Evolutionary conservation across 371 early-diverging fungal genomes (phyloP).

Genomic region (Mucor mucedo): DNA sequence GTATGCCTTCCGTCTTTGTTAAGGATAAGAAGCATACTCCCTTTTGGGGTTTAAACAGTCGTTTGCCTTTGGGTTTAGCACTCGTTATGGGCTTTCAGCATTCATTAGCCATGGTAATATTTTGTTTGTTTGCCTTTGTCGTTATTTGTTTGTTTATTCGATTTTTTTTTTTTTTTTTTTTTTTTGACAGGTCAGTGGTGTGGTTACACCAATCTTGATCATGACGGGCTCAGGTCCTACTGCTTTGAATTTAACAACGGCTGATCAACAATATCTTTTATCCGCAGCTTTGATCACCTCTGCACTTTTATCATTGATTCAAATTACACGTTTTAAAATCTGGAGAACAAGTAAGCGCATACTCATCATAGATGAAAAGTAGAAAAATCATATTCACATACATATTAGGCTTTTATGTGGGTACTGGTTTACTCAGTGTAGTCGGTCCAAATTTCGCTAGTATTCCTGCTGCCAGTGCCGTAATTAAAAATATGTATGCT

Average conservation of each 20-base stretch:
- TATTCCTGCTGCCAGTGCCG: constrained; percentile 49
- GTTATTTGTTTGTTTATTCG: not conserved
- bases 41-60: constrained; percentile 65
- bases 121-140: not conserved
- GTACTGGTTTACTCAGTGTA: constrained; percentile 63
- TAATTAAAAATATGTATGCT: constrained; percentile 46
- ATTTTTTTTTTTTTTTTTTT: constrained; percentile 4
- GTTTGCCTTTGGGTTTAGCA: constrained; percentile 58
- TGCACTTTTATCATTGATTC: constrained; percentile 58
- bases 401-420: constrained; percentile 47
- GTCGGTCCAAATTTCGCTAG: constrained; percentile 64
- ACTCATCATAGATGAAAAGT: not conserved
- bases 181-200: constrained; percentile 60
- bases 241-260: constrained; percentile 52
- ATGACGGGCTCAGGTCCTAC: constrained; percentile 57
- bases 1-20: constrained; percentile 49
- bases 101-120: constrained; percentile 48
- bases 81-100: constrained; percentile 69
- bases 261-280: constrained; percentile 57
- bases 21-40: constrained; percentile 50
- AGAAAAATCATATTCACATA: too few relatives aligned
- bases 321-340: constrained; percentile 64
- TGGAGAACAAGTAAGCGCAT: constrained; percentile 36
- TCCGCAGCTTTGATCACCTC: constrained; percentile 66
- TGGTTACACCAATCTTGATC: constrained; percentile 64